Evolutionary conservation across 768 basidiomycete genomes (phyloP).

Genomic region (Daedaleopsis nitida): DNA sequence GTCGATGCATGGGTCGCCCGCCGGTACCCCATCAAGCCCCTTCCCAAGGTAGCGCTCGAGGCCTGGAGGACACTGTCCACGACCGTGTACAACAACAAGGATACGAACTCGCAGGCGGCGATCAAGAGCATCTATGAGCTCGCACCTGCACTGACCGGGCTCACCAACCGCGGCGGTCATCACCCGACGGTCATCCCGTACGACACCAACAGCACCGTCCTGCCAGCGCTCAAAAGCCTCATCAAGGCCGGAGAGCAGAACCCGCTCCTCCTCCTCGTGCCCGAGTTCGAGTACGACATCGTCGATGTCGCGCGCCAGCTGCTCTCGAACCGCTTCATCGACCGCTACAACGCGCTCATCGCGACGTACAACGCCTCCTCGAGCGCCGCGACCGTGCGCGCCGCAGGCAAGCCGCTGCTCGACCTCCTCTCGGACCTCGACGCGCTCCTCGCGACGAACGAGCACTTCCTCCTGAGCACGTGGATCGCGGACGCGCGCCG

Average conservation of each 20-base stretch:
- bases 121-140: constrained; percentile 43
- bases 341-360: constrained; percentile 35
- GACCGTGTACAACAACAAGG: constrained; percentile 42
- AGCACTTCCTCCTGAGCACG: constrained; percentile 35
- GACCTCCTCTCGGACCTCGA: constrained; percentile 38
- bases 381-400: constrained; percentile 23
- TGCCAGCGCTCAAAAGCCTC: constrained; percentile 27
- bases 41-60: constrained; percentile 29
- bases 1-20: constrained; percentile 37
- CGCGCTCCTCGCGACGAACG: constrained; percentile 33
- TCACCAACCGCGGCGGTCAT: constrained; percentile 34
- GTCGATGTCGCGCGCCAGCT: constrained; percentile 43
- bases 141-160: constrained; percentile 35
- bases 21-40: constrained; percentile 33
- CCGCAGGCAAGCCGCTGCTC: constrained; percentile 32
- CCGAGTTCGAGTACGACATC: constrained; percentile 42
- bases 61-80: constrained; percentile 41
- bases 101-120: constrained; percentile 34
- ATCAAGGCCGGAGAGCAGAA: constrained; percentile 21
- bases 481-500: constrained; percentile 39
- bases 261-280: constrained; percentile 23
- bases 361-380: constrained; percentile 29
- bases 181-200: constrained; percentile 39
- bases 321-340: constrained; percentile 40
- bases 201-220: constrained; percentile 36